phyloP scores from a whole-genome alignment of 768 basidiomycete genomes.

The Pleurotus salmoneostramineus region DNA sequence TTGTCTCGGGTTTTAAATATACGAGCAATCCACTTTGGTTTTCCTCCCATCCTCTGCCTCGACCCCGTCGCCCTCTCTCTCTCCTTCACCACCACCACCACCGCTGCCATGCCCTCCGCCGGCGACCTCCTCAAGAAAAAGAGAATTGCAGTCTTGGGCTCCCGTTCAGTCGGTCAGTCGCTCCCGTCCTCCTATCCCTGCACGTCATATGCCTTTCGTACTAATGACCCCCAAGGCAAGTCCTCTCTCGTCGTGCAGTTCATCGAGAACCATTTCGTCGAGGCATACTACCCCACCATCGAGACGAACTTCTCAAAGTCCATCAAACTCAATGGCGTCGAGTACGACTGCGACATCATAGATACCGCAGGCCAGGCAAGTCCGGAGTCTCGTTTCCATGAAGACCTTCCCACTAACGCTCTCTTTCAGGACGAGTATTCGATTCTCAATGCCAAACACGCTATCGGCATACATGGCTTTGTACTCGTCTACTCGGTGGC shows the following conservation, averaged over 20 bases:
- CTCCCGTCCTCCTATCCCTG: constrained; percentile 8
- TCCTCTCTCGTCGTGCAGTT: constrained; percentile 91
- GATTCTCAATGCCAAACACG: constrained; percentile 89
- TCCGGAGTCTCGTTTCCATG: constrained; percentile 6
- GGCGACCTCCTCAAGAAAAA: constrained; percentile 57
- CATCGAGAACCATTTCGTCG: constrained; percentile 88
- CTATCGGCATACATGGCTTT: constrained; percentile 96
- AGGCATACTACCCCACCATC: constrained; percentile 94
- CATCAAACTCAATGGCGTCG: constrained; percentile 82
- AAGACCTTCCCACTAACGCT: constrained; percentile 8
- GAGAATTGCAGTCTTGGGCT: constrained; percentile 86
- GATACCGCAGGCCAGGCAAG: constrained; percentile 95
- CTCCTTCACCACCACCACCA: background rate
- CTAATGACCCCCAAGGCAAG: constrained; percentile 57
- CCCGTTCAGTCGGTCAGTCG: constrained; percentile 80
- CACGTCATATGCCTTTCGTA: constrained; percentile 10
- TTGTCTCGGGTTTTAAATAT: constrained; percentile 6
- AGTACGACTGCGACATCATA: constrained; percentile 96
- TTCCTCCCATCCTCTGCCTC: constrained; percentile 7
- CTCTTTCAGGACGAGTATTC: constrained; percentile 85
- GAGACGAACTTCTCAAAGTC: constrained; percentile 85
- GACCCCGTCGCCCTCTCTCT: background rate
- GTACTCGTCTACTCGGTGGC: constrained; percentile 95
- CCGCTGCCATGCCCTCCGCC: constrained; percentile 8
- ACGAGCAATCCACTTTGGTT: constrained; percentile 6